Evolutionary conservation across 208 protist genomes (phyloP), one percentile per base, ranked within the genome.

Genomic region (Trypanosoma platydactyli): DNA sequence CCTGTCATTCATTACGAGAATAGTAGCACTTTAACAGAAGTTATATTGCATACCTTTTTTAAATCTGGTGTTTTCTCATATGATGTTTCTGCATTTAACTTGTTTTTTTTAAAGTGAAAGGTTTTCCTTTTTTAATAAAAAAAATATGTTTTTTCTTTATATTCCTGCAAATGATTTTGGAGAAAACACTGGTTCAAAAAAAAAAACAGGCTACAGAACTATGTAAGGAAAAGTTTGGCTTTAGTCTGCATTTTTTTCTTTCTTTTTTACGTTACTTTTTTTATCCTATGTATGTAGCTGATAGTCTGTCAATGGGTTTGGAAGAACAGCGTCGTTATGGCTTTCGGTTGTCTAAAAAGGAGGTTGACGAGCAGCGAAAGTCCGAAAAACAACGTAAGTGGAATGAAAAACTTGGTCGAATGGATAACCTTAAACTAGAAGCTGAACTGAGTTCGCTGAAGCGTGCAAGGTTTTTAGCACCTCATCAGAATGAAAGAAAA

Each of bases 401-500:
- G 84, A 56, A 71, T 46, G 61, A 81, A 16, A 81, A 77, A 50
- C 62, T 93, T 30, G 60, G 76, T 12, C 85, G 75, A 44, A 76
- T 78, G 20, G 72, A 81, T 68, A 22, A 85, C 7, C 41, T 35
- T 6, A 93, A 90, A 52, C 65, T 93, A 35, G 50, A 56, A 20
- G 44, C n/a, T 4, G 83, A 93, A 40, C 41, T 93, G 20, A 79
- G 80, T 0, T 81, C 74, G 42, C 38, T 93, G 13, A 64, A 72
- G 11, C 46, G 73, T 29, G 87, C 87, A 16, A 55, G 22, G 1
- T 93, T 93, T 73, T 60, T 89, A 18, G 29, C 83, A n/a, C 83
- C 87, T 12, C 83, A 82, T 33, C 87, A 93, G 73, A 82, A 79
- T 18, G 81, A 88, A 65, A 52, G 83, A 41, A 89, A 93, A 66